Percentiles rank a stretch among this genome's conserved stretches.
phyloP scores from a whole-genome alignment of 73 alveolate species.

The Halteria grandinella region DNA sequence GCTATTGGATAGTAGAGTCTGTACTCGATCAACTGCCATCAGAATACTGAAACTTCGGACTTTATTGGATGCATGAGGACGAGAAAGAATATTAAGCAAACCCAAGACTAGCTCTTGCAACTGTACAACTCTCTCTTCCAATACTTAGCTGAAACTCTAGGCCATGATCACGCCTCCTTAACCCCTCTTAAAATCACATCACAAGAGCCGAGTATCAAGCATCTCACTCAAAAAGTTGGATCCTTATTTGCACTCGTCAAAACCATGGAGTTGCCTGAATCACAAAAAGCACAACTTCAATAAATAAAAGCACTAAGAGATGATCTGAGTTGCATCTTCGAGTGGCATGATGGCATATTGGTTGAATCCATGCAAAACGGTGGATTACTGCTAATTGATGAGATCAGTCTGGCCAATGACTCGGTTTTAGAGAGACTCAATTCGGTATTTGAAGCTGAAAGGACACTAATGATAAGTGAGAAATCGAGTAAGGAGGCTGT shows the following conservation, averaged over 20 bases:
- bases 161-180: no score
- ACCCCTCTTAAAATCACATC: no score
- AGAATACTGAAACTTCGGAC: slow-evolving; percentile 98
- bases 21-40: slow-evolving; percentile 96
- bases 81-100: slow-evolving; percentile 58
- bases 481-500: slow-evolving; percentile 79
- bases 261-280: no score
- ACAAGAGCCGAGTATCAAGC: no score
- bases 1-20: slow-evolving; percentile 78
- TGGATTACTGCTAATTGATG: slow-evolving; percentile 97
- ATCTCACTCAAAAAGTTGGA: no score
- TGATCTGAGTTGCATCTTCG: slow-evolving; percentile 75
- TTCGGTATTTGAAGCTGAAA: slow-evolving; percentile 96
- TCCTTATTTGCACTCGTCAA: no score
- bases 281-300: no score
- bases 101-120: slow-evolving; percentile 1
- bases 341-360: slow-evolving; percentile 99
- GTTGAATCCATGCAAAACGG: slow-evolving; percentile 97
- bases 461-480: slow-evolving; percentile 94
- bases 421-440: slow-evolving; percentile 98
- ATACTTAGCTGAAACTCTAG: no score
- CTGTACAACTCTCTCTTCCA: no score
- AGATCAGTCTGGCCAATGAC: slow-evolving; percentile 98
- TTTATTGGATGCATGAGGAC: slow-evolving; percentile 95
- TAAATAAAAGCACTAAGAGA: no score